Percentiles rank a stretch among this genome's conserved stretches.
Conservation (phyloP, 2,329 filamentous ascomycete genomes). For the Decorospora gaudefroyi region DNA sequence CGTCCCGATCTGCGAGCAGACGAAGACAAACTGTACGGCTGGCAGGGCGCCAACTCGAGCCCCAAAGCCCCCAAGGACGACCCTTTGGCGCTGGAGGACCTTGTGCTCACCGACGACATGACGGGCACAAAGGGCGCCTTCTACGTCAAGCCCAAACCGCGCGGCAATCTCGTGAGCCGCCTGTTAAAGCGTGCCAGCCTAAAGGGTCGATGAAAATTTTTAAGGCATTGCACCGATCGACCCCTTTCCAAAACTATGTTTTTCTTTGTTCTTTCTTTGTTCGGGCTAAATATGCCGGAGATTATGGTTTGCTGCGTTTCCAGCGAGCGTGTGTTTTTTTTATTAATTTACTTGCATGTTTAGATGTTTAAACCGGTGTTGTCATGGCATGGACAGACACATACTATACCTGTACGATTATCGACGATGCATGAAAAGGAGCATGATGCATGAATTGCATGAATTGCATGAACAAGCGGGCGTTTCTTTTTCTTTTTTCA, state of each 20-base stretch:
- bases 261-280: constrained; percentile 1
- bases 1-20: constrained; percentile 80
- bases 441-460: neutral
- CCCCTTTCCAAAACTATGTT: neutral
- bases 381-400: too few relatives aligned
- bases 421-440: constrained; percentile 10
- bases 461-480: too few relatives aligned
- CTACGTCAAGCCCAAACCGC: constrained; percentile 47
- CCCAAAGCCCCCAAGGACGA: constrained; percentile 49
- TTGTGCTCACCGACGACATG: constrained; percentile 56
- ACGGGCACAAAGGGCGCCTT: constrained; percentile 54
- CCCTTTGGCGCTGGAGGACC: constrained; percentile 59
- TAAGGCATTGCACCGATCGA: too few relatives aligned
- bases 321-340: constrained; percentile 11
- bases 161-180: constrained; percentile 42
- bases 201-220: constrained; percentile 35
- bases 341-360: constrained; percentile 6
- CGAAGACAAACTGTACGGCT: constrained; percentile 73
- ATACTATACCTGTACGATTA: constrained; percentile 9
- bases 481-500: too few relatives aligned
- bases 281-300: constrained; percentile 6
- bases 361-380: too few relatives aligned
- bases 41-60: constrained; percentile 53
- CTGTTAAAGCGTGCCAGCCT: constrained; percentile 47
- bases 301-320: constrained; percentile 15